phyloP scores from a whole-genome alignment of 768 basidiomycete species.

The Kwoniella mangroviensis region DNA sequence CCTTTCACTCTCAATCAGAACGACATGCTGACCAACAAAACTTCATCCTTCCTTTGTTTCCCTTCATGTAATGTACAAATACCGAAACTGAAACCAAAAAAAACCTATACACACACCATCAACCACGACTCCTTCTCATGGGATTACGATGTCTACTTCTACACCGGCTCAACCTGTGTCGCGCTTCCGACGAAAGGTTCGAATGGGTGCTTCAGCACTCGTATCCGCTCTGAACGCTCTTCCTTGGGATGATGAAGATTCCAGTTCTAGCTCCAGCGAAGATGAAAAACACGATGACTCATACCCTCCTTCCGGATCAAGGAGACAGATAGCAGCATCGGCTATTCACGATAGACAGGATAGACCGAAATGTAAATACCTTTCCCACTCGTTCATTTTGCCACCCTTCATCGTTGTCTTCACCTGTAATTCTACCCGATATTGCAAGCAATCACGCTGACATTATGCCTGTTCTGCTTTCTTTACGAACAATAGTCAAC shows the following conservation, averaged over 20 bases:
- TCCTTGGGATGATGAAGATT: conserved; percentile 42
- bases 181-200: conserved; percentile 32
- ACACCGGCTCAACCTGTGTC: background rate
- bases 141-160: conserved; percentile 6
- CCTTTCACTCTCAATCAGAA: background rate
- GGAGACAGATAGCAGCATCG: conserved; percentile 12
- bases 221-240: conserved; percentile 50
- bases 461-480: conserved; percentile 4
- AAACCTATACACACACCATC: background rate
- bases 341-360: conserved; percentile 1
- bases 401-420: background rate
- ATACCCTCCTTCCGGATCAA: conserved; percentile 6
- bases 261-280: conserved; percentile 26
- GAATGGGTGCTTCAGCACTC: conserved; percentile 53
- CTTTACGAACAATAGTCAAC: conserved; percentile 26
- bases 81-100: too few relatives aligned
- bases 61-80: too few relatives aligned
- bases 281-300: conserved; percentile 26
- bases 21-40: background rate
- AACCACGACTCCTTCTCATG: background rate
- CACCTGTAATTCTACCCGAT: background rate
- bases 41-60: background rate
- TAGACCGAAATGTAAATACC: conserved; percentile 34
- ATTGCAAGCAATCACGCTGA: background rate
- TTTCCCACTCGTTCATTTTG: background rate